These are phyloP conservation scores for Venturia carpophila DNA, from an alignment of 2,329 filamentous ascomycete genomes.

Conservation along the genomic window DNA sequence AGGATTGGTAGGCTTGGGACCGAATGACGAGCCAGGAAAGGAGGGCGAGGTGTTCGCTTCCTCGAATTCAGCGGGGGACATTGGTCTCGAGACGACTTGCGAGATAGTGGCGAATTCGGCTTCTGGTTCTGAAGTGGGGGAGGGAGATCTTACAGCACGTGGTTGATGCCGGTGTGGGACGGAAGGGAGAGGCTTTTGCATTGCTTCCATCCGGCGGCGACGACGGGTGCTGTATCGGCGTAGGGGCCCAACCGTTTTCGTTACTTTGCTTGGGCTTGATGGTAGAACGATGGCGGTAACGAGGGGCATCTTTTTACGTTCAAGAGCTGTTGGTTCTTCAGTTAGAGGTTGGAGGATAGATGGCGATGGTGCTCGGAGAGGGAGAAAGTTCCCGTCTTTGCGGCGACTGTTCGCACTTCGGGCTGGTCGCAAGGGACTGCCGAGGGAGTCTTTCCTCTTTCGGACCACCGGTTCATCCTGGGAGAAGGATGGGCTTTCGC, in stretches of 20 bases:
- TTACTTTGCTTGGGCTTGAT: background rate
- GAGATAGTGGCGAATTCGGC: background rate
- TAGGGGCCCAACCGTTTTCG: background rate
- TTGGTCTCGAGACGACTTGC: background rate
- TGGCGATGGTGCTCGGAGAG: background rate
- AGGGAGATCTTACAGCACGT: background rate
- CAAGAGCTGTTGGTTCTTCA: constrained; percentile 9
- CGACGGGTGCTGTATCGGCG: background rate
- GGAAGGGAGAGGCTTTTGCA: background rate
- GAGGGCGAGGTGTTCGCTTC: constrained; percentile 1
- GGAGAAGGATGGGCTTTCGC: background rate
- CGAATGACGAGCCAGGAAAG: constrained; percentile 2
- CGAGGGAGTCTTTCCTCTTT: background rate
- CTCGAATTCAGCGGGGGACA: constrained; percentile 6
- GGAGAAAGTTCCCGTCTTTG: constrained; percentile 9
- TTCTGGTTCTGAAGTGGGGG: background rate
- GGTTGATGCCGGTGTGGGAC: background rate
- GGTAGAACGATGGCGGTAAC: background rate
- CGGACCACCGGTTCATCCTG: background rate
- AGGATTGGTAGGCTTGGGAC: constrained; percentile 2
- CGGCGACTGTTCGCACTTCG: background rate
- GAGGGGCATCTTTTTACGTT: constrained; percentile 9
- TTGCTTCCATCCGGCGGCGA: background rate
- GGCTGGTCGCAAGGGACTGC: background rate
- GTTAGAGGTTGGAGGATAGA: constrained; percentile 6